Evolutionary conservation across 768 basidiomycete genomes (phyloP).

Genomic region (Trametes gibbosa): DNA sequence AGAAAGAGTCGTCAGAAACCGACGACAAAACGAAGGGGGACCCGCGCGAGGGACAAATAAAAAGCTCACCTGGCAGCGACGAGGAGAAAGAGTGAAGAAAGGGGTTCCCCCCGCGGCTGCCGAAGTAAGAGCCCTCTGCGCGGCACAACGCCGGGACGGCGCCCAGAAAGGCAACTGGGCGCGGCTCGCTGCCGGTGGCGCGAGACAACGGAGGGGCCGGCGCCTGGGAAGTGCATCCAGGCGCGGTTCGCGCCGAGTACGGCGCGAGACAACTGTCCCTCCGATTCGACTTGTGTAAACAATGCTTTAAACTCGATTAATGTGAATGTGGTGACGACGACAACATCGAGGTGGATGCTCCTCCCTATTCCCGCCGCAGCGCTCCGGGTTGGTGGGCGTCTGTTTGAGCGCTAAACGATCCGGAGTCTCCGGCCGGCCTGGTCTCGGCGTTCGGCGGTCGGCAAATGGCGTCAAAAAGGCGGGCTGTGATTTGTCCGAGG

Average conservation of each 20-base stretch:
- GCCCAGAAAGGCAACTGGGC: background rate
- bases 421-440: constrained; percentile 7
- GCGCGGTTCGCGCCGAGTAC: background rate
- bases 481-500: constrained; percentile 22
- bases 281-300: background rate
- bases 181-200: background rate
- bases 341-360: no score
- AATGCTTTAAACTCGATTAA: background rate
- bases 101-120: background rate
- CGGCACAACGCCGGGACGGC: background rate
- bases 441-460: background rate
- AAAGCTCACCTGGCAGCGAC: background rate
- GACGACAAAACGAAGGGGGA: background rate
- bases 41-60: background rate
- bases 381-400: background rate
- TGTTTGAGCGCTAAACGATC: background rate
- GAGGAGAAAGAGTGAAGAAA: background rate
- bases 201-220: background rate
- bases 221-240: background rate
- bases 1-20: background rate
- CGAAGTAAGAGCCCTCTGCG: background rate
- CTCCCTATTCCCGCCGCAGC: no score
- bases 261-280: background rate
- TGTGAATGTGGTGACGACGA: no score
- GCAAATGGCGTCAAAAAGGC: constrained; percentile 5